Evolutionary conservation across 108 stramenopile species (phyloP).

Genomic region (Conticribra weissflogii): DNA sequence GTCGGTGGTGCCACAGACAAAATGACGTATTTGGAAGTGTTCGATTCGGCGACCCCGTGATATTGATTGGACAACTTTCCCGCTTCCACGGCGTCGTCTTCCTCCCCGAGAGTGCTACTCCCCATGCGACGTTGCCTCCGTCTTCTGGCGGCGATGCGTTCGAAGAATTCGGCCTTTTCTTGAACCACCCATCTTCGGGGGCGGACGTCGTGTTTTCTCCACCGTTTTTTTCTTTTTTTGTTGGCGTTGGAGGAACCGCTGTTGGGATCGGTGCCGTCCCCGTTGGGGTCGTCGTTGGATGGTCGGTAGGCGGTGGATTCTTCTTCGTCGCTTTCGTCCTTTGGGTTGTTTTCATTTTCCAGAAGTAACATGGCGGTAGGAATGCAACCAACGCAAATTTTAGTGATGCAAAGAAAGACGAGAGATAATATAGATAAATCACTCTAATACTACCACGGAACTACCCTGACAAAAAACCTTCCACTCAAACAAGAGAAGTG

Average conservation of each 20-base stretch:
- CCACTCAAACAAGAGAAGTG: background rate
- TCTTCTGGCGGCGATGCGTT: constrained; percentile 64
- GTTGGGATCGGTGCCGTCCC: constrained; percentile 2
- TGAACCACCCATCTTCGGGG: constrained; percentile 82
- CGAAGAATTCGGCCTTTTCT: constrained; percentile 76
- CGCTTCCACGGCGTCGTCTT: constrained; percentile 11
- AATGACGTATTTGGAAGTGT: constrained; percentile 72
- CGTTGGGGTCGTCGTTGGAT: constrained; percentile 13
- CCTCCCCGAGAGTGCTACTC: background rate
- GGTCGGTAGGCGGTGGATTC: constrained; percentile 30
- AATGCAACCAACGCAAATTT: too few species aligned
- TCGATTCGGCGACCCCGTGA: constrained; percentile 78
- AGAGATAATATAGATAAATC: background rate
- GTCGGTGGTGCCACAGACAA: constrained; percentile 39
- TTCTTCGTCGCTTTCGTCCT: constrained; percentile 71
- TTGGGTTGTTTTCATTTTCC: too few species aligned
- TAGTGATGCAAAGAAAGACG: background rate
- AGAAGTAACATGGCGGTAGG: too few species aligned
- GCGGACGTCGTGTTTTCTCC: constrained; percentile 64
- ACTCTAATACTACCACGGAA: too few species aligned
- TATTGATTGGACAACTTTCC: constrained; percentile 61
- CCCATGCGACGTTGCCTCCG: constrained; percentile 26
- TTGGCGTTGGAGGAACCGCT: background rate
- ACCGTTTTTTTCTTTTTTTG: constrained; percentile 63
- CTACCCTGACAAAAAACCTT: background rate